Conservation (phyloP, 1,284 basidiomycete genomes). For the Cryptococcus hybrid region DNA sequence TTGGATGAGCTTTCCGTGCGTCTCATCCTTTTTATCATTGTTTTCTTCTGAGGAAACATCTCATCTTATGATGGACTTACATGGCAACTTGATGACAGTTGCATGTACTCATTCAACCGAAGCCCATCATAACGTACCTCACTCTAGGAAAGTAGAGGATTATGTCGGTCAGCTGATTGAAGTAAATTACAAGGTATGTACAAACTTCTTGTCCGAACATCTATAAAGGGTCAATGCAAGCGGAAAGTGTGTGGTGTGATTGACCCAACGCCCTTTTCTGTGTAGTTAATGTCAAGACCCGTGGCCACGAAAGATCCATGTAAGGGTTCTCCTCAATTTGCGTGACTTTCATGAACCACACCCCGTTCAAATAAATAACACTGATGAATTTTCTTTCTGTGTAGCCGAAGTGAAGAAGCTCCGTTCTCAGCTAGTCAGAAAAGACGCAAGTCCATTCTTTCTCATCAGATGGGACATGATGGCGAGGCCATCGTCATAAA, state of each 20-base stretch:
- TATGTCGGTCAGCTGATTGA: slow-evolving; percentile 5
- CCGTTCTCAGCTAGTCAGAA: no score
- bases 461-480: not conserved
- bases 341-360: no score
- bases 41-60: not conserved
- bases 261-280: no score
- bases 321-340: not conserved
- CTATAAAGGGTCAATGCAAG: no score
- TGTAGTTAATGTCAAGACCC: no score
- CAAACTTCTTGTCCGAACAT: no score
- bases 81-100: slow-evolving; percentile 3
- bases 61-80: no score
- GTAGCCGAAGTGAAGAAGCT: no score
- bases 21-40: not conserved
- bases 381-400: no score
- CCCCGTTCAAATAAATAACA: not conserved
- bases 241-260: not conserved
- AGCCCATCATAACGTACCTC: not conserved
- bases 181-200: slow-evolving; percentile 9
- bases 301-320: no score
- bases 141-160: not conserved
- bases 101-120: slow-evolving; percentile 10
- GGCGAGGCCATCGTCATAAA: not conserved
- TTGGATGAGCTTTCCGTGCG: slow-evolving; percentile 13
- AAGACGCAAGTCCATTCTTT: no score